Conservation (phyloP, 441 rosid genomes). For the Euphorbia schlechtendalii region DNA sequence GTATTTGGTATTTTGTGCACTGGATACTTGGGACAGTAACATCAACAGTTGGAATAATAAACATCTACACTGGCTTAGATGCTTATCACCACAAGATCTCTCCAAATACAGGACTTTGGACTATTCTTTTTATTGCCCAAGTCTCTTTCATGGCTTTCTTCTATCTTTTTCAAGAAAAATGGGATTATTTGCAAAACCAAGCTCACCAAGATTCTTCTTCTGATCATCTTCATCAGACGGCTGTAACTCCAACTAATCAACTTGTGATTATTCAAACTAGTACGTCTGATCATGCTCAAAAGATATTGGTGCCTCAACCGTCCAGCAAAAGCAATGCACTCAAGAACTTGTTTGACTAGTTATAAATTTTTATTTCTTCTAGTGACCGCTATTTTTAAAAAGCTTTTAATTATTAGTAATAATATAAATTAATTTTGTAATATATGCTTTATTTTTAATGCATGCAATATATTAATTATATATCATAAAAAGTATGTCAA, state of each 20-base stretch:
- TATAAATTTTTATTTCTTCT: neutral
- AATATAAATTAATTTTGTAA: neutral
- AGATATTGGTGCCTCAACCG: slow-evolving; percentile 45
- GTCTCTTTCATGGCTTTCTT: slow-evolving; percentile 51
- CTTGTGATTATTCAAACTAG: slow-evolving; percentile 21
- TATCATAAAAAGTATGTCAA: neutral
- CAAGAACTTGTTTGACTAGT: slow-evolving; percentile 49
- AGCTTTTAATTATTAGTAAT: neutral
- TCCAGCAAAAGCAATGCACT: slow-evolving; percentile 66
- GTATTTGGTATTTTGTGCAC: slow-evolving; percentile 65
- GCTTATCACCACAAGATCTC: slow-evolving; percentile 58
- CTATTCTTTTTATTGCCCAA: slow-evolving; percentile 61
- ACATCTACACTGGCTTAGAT: slow-evolving; percentile 72
- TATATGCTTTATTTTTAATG: slow-evolving; percentile 23
- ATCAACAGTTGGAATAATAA: slow-evolving; percentile 55
- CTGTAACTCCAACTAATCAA: slow-evolving; percentile 22
- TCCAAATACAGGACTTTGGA: slow-evolving; percentile 45
- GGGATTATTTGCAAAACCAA: slow-evolving; percentile 63
- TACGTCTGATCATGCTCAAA: slow-evolving; percentile 11
- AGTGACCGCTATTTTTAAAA: no score
- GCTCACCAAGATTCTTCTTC: slow-evolving; percentile 21
- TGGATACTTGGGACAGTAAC: slow-evolving; percentile 70
- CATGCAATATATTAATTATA: slow-evolving; percentile 15
- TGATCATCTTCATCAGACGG: slow-evolving; percentile 13
- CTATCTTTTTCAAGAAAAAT: slow-evolving; percentile 76